Base-by-base conservation (phyloP, 306 rosid species). In the Malus asiatica region DNA sequence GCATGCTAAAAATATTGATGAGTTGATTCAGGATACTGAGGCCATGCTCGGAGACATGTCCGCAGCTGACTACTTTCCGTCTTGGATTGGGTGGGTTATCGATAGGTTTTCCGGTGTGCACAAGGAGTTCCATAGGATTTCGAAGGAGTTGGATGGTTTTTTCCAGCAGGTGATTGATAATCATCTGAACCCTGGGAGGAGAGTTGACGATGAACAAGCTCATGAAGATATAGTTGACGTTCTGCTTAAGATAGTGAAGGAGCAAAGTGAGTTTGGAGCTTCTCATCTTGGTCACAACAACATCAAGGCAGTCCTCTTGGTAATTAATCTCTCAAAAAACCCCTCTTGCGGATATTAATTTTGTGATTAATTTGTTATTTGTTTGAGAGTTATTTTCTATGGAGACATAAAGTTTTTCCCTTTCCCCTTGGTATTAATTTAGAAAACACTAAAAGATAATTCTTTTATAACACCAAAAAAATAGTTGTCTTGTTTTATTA, bases 301-400 rank as follows among this genome's bases (percentile, higher is more conserved):
- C 22, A 85, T 89, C 76, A 89, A 85, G 52, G 87, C 81, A 32
- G 35, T 86, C 68, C 81, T 86, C 42, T 16, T 83, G 64, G 85
- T 86, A 75, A 79, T 20, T 6, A 57, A n/a, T 57, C 8, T 8
- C 8, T 8, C 29, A 46, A 46, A 46, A 13, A 35, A 6, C 9
- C 8, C 40, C 8, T 35, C 8, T 7, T 35, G 40, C 6, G 8
- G 40, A 6, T 6, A 35, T 1, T 48, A 0, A 48, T 48, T 48
- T 48, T 48, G 18, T 48, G 16, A 48, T 11, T 11, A 48, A 3
- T 12, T 12, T 48, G 16, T 48, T 48, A 32, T 32, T 32, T 32
- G 33, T 32, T 32, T 4, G 33, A 32, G 33, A 32, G 5, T 32
- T 32, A 32, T 32, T 32, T 32, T 32, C 4, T 32, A 4, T 0